Evolutionary conservation across 192 early-diverging fungal species (phyloP).

Genomic region (Chytriomyces confervae): DNA sequence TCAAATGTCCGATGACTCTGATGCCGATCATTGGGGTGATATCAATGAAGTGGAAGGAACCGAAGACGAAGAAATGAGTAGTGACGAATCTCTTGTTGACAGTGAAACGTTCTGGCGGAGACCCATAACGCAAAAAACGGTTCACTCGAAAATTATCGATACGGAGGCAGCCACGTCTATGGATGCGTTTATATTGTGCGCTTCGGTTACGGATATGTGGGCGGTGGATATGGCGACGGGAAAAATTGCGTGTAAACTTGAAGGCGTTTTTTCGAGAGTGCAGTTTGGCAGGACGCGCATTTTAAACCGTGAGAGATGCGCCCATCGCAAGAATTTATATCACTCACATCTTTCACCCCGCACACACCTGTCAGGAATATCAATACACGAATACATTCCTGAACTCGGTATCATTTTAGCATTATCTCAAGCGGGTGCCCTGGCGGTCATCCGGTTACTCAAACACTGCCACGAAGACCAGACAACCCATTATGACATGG

Average conservation of each 20-base stretch:
- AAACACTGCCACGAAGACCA: not conserved
- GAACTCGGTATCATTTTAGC: slow-evolving; percentile 15
- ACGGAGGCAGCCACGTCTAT: not conserved
- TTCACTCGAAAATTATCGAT: not conserved
- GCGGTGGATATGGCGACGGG: not conserved
- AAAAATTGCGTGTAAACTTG: slow-evolving; percentile 5
- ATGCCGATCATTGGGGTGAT: too few relatives aligned
- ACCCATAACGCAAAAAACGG: not conserved
- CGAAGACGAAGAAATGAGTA: not conserved
- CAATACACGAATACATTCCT: slow-evolving; percentile 29
- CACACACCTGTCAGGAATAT: slow-evolving; percentile 18
- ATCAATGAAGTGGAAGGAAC: not conserved
- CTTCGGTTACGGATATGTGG: not conserved
- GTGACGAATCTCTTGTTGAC: not conserved
- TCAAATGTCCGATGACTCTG: not conserved
- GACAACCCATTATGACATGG: not conserved
- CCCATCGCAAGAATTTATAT: too few relatives aligned
- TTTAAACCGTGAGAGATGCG: slow-evolving; percentile 18
- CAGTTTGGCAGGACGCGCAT: slow-evolving; percentile 5
- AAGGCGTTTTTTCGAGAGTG: slow-evolving; percentile 15
- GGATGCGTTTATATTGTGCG: not conserved
- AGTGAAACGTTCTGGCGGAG: not conserved
- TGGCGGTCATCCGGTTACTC: slow-evolving; percentile 11
- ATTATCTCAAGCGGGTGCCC: slow-evolving; percentile 25
- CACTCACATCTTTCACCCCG: not conserved